phyloP scores from a whole-genome alignment of 805 yeast genomes.

The Candida broadrunensis region DNA sequence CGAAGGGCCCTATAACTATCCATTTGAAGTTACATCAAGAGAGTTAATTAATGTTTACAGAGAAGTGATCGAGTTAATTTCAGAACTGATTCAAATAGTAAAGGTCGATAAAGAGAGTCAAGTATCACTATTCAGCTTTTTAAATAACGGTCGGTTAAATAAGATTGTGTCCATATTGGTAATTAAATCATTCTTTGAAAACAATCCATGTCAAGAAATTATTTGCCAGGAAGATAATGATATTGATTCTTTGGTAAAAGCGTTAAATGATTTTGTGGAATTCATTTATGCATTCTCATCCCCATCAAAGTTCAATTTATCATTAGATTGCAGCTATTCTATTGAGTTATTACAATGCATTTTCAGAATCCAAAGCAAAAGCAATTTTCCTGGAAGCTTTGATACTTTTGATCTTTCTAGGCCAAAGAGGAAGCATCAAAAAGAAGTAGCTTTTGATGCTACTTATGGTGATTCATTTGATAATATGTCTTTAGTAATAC shows the following conservation, averaged over 20 bases:
- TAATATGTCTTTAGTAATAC: neutral
- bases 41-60: neutral
- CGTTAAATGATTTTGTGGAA: neutral
- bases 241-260: neutral
- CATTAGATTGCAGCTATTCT: constrained; percentile 1
- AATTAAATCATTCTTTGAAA: neutral
- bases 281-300: neutral
- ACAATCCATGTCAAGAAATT: neutral
- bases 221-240: neutral
- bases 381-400: neutral
- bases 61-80: neutral
- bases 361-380: neutral
- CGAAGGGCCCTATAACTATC: constrained; percentile 4
- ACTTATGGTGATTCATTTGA: neutral
- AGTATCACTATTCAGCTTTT: neutral
- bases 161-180: neutral
- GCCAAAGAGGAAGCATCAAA: too few species aligned
- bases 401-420: too few species aligned
- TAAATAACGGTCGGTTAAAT: neutral
- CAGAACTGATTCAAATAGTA: neutral
- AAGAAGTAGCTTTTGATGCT: neutral
- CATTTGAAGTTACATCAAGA: neutral
- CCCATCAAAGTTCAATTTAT: neutral
- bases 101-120: neutral
- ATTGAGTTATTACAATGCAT: neutral